Base-by-base conservation (phyloP, 805 yeast genomes). In the Candida sithepensis region DNA sequence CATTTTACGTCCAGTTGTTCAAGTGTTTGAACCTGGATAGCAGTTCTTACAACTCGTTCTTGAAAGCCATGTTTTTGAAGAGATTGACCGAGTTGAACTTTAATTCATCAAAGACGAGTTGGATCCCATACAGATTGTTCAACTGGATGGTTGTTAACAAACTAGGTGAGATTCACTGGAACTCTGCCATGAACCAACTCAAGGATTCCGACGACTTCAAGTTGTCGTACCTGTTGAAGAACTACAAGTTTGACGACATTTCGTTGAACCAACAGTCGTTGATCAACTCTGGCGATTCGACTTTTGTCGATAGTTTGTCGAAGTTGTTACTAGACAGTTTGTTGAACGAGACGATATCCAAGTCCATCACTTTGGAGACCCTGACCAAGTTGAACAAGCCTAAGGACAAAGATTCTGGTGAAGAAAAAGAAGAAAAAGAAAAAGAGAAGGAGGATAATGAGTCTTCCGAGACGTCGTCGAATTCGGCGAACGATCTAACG, bases 21-120 rank as follows among this genome's bases (percentile, higher is more conserved):
- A 51, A 53, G 39, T 34, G 52, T 2, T 33, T 54, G 22, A 28
- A 39, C 20, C 23, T 55, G 34, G 43, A 48, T 16, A 9, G 39
- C 2, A 50, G 36, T 23, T 24, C 56, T 2, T 38, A 52, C 30
- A 53, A 49, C 40, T 30, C 39, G 34, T 57, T 63, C 22, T 41
- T 63, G 49, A 60, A 60, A 41, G 47, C 65, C 1, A 42, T 63
- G 49, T 47, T 50, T 26, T 41, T 55, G 34, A 60, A 58, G 32
- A 47, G 50, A 38, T 30, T 51, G 2, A 45, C 53, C 5, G 54
- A 59, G 26, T 14, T 32, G 47, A 10, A 41, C 21, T 10, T 40
- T 36, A 13, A 46, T 39, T 20, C 23, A 14, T 43, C 43, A 3
- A 43, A 28, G 30, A 16, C 47, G 18, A 36, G 36, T 2, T 43